Evolutionary conservation across 352 stramenopile species (phyloP).

Genomic region (Aphanomyces astaci): DNA sequence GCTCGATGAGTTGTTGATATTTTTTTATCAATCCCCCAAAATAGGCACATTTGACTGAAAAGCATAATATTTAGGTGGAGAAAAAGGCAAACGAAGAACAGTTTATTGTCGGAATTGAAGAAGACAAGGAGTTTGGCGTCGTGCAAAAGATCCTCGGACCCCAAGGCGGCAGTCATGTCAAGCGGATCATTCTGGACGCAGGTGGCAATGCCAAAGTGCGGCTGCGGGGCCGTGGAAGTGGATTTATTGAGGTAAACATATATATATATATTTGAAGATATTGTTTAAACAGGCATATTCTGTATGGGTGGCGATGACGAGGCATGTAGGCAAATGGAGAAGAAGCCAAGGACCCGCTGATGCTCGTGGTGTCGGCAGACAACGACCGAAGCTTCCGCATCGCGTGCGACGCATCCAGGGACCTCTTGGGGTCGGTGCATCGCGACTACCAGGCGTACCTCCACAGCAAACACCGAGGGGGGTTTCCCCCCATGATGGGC

Average conservation of each 20-base stretch:
- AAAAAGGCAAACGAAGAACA: conserved; percentile 29
- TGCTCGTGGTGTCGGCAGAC: conserved; percentile 76
- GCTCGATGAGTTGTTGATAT: too few species aligned
- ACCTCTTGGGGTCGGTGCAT: conserved; percentile 63
- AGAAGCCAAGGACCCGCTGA: conserved; percentile 68
- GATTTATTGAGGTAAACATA: conserved; percentile 54
- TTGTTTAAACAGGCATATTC: too few species aligned
- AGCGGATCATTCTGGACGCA: conserved; percentile 77
- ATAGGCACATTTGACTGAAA: too few species aligned
- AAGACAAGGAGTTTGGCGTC: conserved; percentile 77
- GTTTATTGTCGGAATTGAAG: conserved; percentile 75
- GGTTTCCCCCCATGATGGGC: background rate
- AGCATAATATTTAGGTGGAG: too few species aligned
- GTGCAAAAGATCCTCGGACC: conserved; percentile 78
- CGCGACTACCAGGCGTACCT: conserved; percentile 69
- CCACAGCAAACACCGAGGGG: conserved; percentile 21
- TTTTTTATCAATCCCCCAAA: too few species aligned
- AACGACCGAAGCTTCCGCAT: conserved; percentile 80
- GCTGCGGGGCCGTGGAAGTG: conserved; percentile 71
- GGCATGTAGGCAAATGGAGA: conserved; percentile 27
- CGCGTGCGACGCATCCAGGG: conserved; percentile 52
- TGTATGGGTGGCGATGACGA: too few species aligned
- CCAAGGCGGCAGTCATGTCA: conserved; percentile 73
- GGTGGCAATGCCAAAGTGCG: conserved; percentile 76
- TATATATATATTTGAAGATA: background rate